Evolutionary conservation across 441 rosid species (phyloP).

Genomic region (Eruca vesicaria): DNA sequence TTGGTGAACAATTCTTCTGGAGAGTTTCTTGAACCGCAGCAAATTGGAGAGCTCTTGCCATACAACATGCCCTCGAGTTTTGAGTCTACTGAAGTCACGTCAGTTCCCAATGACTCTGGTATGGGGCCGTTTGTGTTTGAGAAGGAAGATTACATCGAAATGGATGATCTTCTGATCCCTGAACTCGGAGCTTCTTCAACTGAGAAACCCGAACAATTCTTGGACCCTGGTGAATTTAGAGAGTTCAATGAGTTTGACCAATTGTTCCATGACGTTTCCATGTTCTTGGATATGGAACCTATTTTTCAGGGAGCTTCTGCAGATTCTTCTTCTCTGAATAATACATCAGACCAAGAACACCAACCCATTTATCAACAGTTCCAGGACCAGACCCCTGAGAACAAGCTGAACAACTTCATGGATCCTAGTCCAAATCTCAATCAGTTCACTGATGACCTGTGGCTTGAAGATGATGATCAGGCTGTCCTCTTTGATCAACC

Average conservation of each 20-base stretch:
- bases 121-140: conserved; percentile 28
- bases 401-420: conserved; percentile 24
- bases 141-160: conserved; percentile 73
- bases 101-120: conserved; percentile 32
- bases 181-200: conserved; percentile 29
- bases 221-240: conserved; percentile 39
- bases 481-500: conserved; percentile 19
- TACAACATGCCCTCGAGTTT: conserved; percentile 30
- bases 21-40: conserved; percentile 36
- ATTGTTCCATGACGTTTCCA: conserved; percentile 49
- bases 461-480: conserved; percentile 48
- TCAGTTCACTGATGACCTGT: conserved; percentile 35
- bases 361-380: conserved; percentile 18
- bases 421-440: conserved; percentile 28
- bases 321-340: conserved; percentile 1
- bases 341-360: conserved; percentile 34
- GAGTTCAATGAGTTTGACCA: conserved; percentile 52
- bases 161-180: conserved; percentile 58
- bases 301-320: conserved; percentile 35
- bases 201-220: conserved; percentile 37
- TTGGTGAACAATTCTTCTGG: conserved; percentile 39
- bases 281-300: conserved; percentile 60
- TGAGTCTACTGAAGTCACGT: no score
- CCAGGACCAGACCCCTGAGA: conserved; percentile 24
- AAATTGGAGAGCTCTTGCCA: conserved; percentile 17